Base-by-base conservation (phyloP, 257 asterid species). In the Solanum lycopersicoides region DNA sequence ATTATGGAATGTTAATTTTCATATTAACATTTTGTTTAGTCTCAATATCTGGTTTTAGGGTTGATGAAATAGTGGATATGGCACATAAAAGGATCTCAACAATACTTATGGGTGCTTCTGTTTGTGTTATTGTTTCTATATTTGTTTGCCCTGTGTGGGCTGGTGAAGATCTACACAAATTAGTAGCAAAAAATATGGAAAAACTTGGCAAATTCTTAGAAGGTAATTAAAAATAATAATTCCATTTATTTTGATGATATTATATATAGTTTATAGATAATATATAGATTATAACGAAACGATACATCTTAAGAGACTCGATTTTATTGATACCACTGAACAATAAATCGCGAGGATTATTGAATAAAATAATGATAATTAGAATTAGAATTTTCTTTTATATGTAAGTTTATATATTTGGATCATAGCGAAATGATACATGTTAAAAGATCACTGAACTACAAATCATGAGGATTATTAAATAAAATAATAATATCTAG, bases 81-180 rank as follows among this genome's bases (percentile, higher is more conserved):
- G 98, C 91, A 65, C 92, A 88, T 7, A 90, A 91, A 56, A 92
- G 98, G 87, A 45, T 95, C 12, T 93, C 89, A 15, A 93, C 98
- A 13, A 72, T 95, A 75, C 83, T 92, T 14, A 90, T 95, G 14
- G 98, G 98, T 68, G 98, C 94, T 35, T 88, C 93, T 3, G 84
- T 94, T 60, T 93, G 96, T 85, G 84, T 95, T 32, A 35, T 92
- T 6, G 90, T 95, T 12, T 95, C 97, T 44, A 89, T 93, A 77
- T 77, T 92, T 14, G 90, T 94, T 3, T 93, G 68, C 42, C 98
- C 98, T 11, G 98, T 94, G 0, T 95, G 98, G 98, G 94, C 98
- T 9, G 98, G 98, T 25, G 91, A 93, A 72, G 98, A 95, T 88
- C 98, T 94, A 45, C 98, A 94, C 90, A 84, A 88, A 12, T 95